Evolutionary conservation across 768 basidiomycete genomes (phyloP).

Genomic region (Mycena sanguinolenta): DNA sequence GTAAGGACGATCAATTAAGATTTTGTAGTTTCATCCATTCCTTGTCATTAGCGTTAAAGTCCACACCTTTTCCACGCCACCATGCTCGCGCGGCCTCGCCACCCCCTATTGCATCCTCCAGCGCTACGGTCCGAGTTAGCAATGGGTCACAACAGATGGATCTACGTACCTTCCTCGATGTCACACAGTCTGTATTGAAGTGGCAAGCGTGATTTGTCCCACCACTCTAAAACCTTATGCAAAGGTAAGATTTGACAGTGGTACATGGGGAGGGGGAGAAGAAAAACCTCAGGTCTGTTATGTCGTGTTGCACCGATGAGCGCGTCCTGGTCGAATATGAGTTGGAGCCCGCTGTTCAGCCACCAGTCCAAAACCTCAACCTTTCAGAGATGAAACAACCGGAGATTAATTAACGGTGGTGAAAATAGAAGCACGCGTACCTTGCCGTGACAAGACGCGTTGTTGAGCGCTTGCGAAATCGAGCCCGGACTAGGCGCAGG

Average conservation of each 20-base stretch:
- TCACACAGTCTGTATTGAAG: slow-evolving; percentile 93
- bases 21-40: slow-evolving; percentile 91
- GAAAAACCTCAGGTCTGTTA: slow-evolving; percentile 71
- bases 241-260: background rate
- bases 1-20: slow-evolving; percentile 63
- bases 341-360: slow-evolving; percentile 79
- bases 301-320: slow-evolving; percentile 85
- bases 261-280: background rate
- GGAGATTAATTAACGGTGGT: too few relatives aligned
- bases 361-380: slow-evolving; percentile 87
- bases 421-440: background rate
- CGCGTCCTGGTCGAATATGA: slow-evolving; percentile 85
- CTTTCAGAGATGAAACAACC: slow-evolving; percentile 40
- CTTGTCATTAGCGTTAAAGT: slow-evolving; percentile 86
- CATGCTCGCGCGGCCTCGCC: slow-evolving; percentile 81
- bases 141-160: background rate
- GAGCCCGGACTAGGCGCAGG: slow-evolving; percentile 66
- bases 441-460: slow-evolving; percentile 79
- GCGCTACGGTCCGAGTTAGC: slow-evolving; percentile 51
- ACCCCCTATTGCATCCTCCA: slow-evolving; percentile 89
- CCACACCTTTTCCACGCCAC: slow-evolving; percentile 87
- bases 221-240: slow-evolving; percentile 82
- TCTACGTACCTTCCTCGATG: slow-evolving; percentile 72
- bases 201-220: slow-evolving; percentile 82
- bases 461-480: slow-evolving; percentile 80